Percentiles rank a stretch among this genome's conserved stretches.
These are phyloP conservation scores for Shiraia bambusicola DNA, from an alignment of 2,329 filamentous ascomycete genomes.

Conservation along the genomic window DNA sequence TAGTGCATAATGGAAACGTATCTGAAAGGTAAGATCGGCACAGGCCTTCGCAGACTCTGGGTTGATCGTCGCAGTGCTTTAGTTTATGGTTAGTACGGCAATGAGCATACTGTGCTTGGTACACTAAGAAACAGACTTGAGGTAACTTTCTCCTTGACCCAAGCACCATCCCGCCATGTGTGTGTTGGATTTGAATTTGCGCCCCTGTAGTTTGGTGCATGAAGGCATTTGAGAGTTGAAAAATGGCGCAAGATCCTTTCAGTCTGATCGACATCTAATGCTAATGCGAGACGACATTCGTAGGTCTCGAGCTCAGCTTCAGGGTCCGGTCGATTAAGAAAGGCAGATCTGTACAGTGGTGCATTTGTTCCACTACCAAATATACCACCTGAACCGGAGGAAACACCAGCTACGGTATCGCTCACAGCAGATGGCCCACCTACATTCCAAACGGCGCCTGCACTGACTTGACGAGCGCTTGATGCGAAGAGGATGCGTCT, in stretches of 20 bases:
- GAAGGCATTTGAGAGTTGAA: slow-evolving; percentile 4
- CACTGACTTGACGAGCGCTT: slow-evolving; percentile 55
- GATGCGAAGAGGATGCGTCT: slow-evolving; percentile 24
- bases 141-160: slow-evolving; percentile 38
- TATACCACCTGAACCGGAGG: slow-evolving; percentile 64
- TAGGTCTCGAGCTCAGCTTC: slow-evolving; percentile 69
- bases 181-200: slow-evolving; percentile 15
- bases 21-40: slow-evolving; percentile 78
- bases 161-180: slow-evolving; percentile 47
- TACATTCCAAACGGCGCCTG: slow-evolving; percentile 74
- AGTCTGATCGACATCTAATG: slow-evolving; percentile 74
- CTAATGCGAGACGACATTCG: slow-evolving; percentile 72
- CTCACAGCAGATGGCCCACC: slow-evolving; percentile 65
- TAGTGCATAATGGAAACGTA: slow-evolving; percentile 45
- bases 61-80: slow-evolving; percentile 30
- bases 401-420: slow-evolving; percentile 52
- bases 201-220: slow-evolving; percentile 6
- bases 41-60: slow-evolving; percentile 38
- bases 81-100: slow-evolving; percentile 9
- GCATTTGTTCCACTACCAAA: slow-evolving; percentile 73
- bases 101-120: slow-evolving; percentile 15
- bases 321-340: slow-evolving; percentile 52
- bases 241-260: slow-evolving; percentile 60
- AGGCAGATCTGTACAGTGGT: slow-evolving; percentile 61
- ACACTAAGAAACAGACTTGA: slow-evolving; percentile 34